Percentiles rank a stretch among this genome's conserved stretches.
Conservation (phyloP, 805 yeast species). For the Wickerhamomyces pijperi region DNA sequence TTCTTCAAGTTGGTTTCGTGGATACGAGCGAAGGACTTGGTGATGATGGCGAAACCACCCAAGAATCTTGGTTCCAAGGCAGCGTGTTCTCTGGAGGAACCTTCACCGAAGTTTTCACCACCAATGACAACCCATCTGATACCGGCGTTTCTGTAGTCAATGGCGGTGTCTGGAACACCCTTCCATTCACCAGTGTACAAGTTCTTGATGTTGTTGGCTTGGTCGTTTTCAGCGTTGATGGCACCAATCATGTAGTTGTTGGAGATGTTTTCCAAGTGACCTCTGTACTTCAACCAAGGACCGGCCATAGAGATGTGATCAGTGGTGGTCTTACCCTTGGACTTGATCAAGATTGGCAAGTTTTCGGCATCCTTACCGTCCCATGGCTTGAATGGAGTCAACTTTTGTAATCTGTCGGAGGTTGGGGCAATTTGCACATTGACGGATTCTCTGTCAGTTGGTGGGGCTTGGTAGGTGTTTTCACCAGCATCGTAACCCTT, state of each 20-base stretch:
- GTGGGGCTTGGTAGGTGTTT: slow-evolving; percentile 96
- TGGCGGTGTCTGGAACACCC: slow-evolving; percentile 96
- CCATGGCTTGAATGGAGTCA: slow-evolving; percentile 93
- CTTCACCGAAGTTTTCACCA: slow-evolving; percentile 99
- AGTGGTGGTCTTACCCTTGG: slow-evolving; percentile 96
- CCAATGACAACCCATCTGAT: slow-evolving; percentile 95
- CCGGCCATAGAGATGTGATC: slow-evolving; percentile 99
- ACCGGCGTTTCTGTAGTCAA: slow-evolving; percentile 88
- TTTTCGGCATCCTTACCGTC: slow-evolving; percentile 85
- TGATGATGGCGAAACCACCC: slow-evolving; percentile 96
- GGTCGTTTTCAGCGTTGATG: slow-evolving; percentile 88
- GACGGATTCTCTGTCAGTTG: slow-evolving; percentile 69
- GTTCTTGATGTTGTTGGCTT: slow-evolving; percentile 87
- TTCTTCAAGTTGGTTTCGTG: slow-evolving; percentile 99
- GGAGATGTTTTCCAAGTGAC: slow-evolving; percentile 97
- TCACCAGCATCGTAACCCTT: slow-evolving; percentile 88
- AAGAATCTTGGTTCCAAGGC: slow-evolving; percentile 98
- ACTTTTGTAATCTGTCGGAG: slow-evolving; percentile 91
- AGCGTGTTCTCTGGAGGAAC: slow-evolving; percentile 99
- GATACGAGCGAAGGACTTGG: slow-evolving; percentile 96
- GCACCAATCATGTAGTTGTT: slow-evolving; percentile 99
- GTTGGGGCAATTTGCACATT: slow-evolving; percentile 72
- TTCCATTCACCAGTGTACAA: slow-evolving; percentile 82
- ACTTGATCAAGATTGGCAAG: slow-evolving; percentile 92
- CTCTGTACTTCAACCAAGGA: slow-evolving; percentile 99